Evolutionary conservation across 768 basidiomycete genomes (phyloP).

Genomic region (Daedaleopsis sinensis): DNA sequence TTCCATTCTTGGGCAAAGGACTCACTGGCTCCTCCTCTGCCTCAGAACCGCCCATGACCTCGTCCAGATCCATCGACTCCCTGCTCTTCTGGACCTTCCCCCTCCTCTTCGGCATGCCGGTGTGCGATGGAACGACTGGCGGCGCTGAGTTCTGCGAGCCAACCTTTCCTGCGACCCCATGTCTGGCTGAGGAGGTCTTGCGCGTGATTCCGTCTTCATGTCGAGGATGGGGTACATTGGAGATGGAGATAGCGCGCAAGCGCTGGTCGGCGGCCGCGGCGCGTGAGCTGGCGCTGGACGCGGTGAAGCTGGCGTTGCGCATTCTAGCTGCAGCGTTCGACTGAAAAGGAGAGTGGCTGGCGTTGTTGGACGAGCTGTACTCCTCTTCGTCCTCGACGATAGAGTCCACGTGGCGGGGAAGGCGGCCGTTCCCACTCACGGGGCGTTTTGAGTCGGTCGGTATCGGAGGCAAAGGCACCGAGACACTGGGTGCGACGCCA

Average conservation of each 20-base stretch:
- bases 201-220: slow-evolving; percentile 16
- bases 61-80: slow-evolving; percentile 77
- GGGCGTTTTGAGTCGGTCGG: slow-evolving; percentile 14
- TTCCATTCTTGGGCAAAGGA: not conserved
- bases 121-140: not conserved
- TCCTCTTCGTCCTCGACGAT: slow-evolving; percentile 69
- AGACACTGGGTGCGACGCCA: slow-evolving; percentile 7
- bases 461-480: not conserved
- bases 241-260: slow-evolving; percentile 27
- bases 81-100: slow-evolving; percentile 56
- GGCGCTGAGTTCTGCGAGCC: slow-evolving; percentile 17
- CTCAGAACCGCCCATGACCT: slow-evolving; percentile 71
- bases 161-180: not conserved
- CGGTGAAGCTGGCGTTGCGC: slow-evolving; percentile 18
- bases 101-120: slow-evolving; percentile 48
- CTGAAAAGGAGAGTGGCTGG: slow-evolving; percentile 24
- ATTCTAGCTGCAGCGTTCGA: slow-evolving; percentile 17
- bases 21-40: slow-evolving; percentile 46
- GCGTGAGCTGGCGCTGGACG: slow-evolving; percentile 7
- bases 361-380: slow-evolving; percentile 11
- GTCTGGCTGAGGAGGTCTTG: not conserved
- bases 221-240: slow-evolving; percentile 24
- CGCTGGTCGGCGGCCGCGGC: slow-evolving; percentile 17
- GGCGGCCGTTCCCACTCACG: slow-evolving; percentile 33
- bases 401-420: slow-evolving; percentile 61